These are phyloP conservation scores for Thymus quinquecostatus DNA, from an alignment of 257 asterid species.

Conservation along the genomic window DNA sequence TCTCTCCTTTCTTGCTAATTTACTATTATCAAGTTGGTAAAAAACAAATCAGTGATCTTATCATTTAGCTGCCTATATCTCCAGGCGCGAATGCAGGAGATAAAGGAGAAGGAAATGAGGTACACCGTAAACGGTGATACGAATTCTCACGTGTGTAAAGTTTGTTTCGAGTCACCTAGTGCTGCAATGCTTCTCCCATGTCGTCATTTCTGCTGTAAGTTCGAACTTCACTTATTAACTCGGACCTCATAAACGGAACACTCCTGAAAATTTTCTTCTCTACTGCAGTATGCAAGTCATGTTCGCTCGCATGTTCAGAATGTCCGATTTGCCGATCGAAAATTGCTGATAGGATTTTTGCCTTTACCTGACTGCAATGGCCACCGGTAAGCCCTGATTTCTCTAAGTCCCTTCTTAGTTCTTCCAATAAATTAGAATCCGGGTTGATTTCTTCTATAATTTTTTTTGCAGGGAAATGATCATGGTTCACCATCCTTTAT, in stretches of 20 bases:
- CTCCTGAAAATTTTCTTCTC: conserved; percentile 30
- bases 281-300: conserved; percentile 84
- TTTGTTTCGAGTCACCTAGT: conserved; percentile 86
- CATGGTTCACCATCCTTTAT: conserved; percentile 21
- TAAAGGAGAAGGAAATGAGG: conserved; percentile 79
- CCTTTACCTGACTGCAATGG: conserved; percentile 54
- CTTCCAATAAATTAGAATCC: background rate
- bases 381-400: background rate
- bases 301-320: conserved; percentile 93
- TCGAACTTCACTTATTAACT: conserved; percentile 8
- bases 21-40: background rate
- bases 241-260: background rate
- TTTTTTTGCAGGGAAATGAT: conserved; percentile 41
- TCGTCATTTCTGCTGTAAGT: conserved; percentile 97
- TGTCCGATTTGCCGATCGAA: conserved; percentile 82
- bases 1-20: background rate
- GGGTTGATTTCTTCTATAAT: too few species aligned
- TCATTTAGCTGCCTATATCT: conserved; percentile 16
- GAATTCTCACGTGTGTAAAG: conserved; percentile 87
- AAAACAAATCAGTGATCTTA: conserved; percentile 11
- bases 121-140: conserved; percentile 68
- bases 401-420: too few species aligned
- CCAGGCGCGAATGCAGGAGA: conserved; percentile 94
- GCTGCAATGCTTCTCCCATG: conserved; percentile 97
- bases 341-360: conserved; percentile 81